These are phyloP conservation scores for Mucor irregularis DNA, from an alignment of 371 early-diverging fungal species.

Conservation along the genomic window DNA sequence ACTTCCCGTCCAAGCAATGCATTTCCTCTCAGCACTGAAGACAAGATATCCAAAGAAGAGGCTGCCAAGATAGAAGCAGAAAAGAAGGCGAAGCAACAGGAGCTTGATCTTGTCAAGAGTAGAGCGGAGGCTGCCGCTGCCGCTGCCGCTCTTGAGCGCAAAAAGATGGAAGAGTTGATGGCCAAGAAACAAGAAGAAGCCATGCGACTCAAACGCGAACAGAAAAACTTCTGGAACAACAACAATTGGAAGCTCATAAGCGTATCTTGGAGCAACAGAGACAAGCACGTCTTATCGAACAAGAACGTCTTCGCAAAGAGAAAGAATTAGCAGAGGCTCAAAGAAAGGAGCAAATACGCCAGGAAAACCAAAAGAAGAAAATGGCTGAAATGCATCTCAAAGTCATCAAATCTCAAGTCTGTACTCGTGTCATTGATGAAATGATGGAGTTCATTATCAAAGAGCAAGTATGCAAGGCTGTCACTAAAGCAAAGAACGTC, in stretches of 20 bases:
- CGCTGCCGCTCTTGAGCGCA: neutral
- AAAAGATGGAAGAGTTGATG: neutral
- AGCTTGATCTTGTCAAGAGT: neutral
- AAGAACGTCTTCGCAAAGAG: conserved; percentile 2
- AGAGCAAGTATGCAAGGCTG: neutral
- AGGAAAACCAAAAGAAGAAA: conserved; percentile 4
- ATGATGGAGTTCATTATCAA: neutral
- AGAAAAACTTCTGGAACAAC: neutral
- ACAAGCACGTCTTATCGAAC: too few species aligned
- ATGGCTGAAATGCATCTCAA: conserved; percentile 8
- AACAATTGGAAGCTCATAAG: neutral
- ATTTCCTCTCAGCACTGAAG: too few species aligned
- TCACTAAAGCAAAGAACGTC: neutral
- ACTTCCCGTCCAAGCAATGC: too few species aligned
- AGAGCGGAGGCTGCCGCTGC: conserved; percentile 7
- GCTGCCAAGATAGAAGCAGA: neutral
- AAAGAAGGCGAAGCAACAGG: neutral
- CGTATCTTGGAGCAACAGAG: too few species aligned
- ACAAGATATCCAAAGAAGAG: neutral
- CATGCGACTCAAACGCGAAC: neutral
- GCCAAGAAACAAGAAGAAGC: conserved; percentile 6
- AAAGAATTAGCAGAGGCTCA: conserved; percentile 10
- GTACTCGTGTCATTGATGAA: neutral
- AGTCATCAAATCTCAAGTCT: neutral
- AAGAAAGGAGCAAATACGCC: neutral